A percentile compares a stretch with the other conserved stretches of the same genome.
Evolutionary conservation across 1,139 yeast genomes (phyloP).

Genomic region (Hyphopichia pseudoburtonii): DNA sequence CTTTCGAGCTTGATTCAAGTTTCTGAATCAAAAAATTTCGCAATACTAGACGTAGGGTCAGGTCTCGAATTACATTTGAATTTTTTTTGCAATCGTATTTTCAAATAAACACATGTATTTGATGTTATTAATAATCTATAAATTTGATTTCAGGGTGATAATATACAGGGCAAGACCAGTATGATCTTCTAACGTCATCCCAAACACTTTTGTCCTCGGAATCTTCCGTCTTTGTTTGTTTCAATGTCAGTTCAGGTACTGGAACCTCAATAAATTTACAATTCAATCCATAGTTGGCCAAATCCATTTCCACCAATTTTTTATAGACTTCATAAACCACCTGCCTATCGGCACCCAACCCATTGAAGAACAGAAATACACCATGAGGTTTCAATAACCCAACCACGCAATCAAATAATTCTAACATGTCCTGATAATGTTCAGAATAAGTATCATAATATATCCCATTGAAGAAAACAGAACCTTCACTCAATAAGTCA

Average conservation of each 20-base stretch:
- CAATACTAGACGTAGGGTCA: no score
- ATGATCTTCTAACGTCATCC: slow-evolving; percentile 69
- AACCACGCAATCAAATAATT: slow-evolving; percentile 75
- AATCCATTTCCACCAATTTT: slow-evolving; percentile 76
- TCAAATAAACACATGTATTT: no score
- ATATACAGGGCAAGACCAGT: slow-evolving; percentile 71
- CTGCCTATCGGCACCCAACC: slow-evolving; percentile 93
- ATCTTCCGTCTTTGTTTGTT: slow-evolving; percentile 6
- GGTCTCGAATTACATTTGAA: no score
- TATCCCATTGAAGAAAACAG: slow-evolving; percentile 79
- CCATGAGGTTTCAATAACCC: slow-evolving; percentile 83
- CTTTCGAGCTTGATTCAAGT: no score
- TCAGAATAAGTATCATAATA: slow-evolving; percentile 94
- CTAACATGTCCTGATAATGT: slow-evolving; percentile 81
- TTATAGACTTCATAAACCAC: slow-evolving; percentile 87
- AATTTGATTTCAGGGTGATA: slow-evolving; percentile 64
- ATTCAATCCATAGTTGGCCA: slow-evolving; percentile 72
- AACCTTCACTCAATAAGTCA: slow-evolving; percentile 59
- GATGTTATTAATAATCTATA: slow-evolving; percentile 19
- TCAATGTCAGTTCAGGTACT: slow-evolving; percentile 38
- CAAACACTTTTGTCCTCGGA: slow-evolving; percentile 49
- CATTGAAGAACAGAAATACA: slow-evolving; percentile 86
- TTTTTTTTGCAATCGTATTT: no score
- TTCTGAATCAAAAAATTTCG: no score
- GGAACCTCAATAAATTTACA: slow-evolving; percentile 51